Conservation (phyloP, 1,284 basidiomycete species). For the Ceratobasidium sp. region DNA sequence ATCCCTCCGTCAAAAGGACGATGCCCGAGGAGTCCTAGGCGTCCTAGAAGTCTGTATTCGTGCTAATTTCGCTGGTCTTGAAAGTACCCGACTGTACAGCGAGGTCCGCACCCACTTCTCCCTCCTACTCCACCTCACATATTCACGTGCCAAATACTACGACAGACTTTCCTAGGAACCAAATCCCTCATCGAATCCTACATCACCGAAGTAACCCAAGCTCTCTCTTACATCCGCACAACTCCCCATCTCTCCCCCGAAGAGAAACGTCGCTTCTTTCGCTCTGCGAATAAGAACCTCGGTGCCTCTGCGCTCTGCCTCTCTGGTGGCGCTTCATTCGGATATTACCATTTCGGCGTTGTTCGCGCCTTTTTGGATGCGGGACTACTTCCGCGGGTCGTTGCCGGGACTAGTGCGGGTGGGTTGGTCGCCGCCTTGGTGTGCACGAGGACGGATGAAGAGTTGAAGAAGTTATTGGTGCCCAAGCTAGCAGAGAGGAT, state of each 20-base stretch:
- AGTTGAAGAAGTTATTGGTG: conserved; percentile 82
- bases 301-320: conserved; percentile 93
- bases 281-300: conserved; percentile 88
- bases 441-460: conserved; percentile 92
- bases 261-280: conserved; percentile 95
- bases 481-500: conserved; percentile 89
- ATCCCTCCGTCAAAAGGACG: conserved; percentile 74
- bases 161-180: conserved; percentile 88
- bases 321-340: conserved; percentile 94
- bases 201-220: conserved; percentile 80
- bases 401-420: conserved; percentile 91
- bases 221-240: conserved; percentile 80
- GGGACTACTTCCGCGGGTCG: conserved; percentile 86
- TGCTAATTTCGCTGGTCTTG: conserved; percentile 95
- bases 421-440: conserved; percentile 88
- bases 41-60: conserved; percentile 94
- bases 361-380: conserved; percentile 93
- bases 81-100: conserved; percentile 91
- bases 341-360: conserved; percentile 95
- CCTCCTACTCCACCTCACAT: conserved; percentile 29
- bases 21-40: conserved; percentile 87
- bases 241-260: conserved; percentile 81
- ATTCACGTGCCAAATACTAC: conserved; percentile 25
- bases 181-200: conserved; percentile 92
- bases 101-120: conserved; percentile 66